Evolutionary conservation across 2,329 filamentous ascomycete genomes (phyloP), one percentile per base, ranked within the genome.

Genomic region (Pleurostoma richardsiae): DNA sequence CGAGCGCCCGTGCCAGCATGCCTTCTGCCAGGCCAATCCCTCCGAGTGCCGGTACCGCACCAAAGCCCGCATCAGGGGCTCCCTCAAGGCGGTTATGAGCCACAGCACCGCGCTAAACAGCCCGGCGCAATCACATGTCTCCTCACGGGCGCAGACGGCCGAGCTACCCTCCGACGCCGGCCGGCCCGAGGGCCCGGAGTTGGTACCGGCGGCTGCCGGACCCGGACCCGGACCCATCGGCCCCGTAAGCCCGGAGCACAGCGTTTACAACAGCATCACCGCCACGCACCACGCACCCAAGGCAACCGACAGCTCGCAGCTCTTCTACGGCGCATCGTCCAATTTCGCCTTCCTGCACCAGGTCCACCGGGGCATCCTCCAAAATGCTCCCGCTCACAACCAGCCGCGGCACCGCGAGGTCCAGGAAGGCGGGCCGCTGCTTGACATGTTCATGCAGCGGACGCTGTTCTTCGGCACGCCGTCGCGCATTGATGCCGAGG

Each of bases 331-430:
- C 2, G 54, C 57, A 6, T 59, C 57, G 3, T 60, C 57, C 4
- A 59, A 57, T 31, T 61, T 61, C 28, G 59, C 59, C 5, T 62
- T 62, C 40, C 47, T 61, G 27, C 60, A 62, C 31, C 60, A 62
- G 43, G 44, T 62, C 5, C 59, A 62, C 39, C 48, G 58, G 11
- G 53, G 57, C 26, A 51, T 62, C 8, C 44, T 62, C 4, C 45
- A 50, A n/a, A 47, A 45, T 7, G 47, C 47, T 8, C n/a, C 33
- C 33, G 33, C 33, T 48, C 50, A 50, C 4, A 47, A 54, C 30
- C 44, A 48, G 3, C 47, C 31, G 7, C 49, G 48, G 11, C 29
- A 36, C 10, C 49, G 47, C 11, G 53, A 57, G 29, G 53, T 56
- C 30, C 53, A 52, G 29, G 58, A 60, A 41, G 59, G 55, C 7